These are phyloP conservation scores for Mycena pura DNA, from an alignment of 768 basidiomycete genomes.

Conservation along the genomic window DNA sequence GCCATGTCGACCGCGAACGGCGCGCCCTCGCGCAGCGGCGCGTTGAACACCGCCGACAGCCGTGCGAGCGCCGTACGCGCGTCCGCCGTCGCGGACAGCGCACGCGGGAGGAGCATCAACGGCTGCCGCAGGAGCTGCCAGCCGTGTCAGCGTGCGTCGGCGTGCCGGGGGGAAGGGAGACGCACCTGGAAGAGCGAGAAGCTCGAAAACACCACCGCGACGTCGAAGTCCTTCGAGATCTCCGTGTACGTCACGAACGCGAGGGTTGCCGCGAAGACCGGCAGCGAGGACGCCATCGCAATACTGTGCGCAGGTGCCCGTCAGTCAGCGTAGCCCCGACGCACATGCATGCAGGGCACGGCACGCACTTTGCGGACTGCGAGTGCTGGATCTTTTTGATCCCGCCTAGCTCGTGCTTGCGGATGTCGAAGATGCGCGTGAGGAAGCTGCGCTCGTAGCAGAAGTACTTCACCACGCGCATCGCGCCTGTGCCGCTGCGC, in stretches of 20 bases:
- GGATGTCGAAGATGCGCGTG: slow-evolving; percentile 57
- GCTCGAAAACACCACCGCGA: slow-evolving; percentile 69
- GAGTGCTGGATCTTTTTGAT: slow-evolving; percentile 63
- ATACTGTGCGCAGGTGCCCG: slow-evolving; percentile 41
- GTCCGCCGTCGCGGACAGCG: slow-evolving; percentile 67
- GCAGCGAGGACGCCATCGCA: slow-evolving; percentile 63
- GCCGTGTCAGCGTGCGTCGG: slow-evolving; percentile 49
- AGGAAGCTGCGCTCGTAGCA: slow-evolving; percentile 69
- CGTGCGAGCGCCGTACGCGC: slow-evolving; percentile 67
- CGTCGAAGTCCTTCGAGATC: slow-evolving; percentile 59
- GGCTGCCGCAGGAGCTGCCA: slow-evolving; percentile 74
- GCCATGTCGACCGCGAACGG: slow-evolving; percentile 50
- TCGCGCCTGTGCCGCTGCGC: too few species aligned
- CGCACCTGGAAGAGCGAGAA: slow-evolving; percentile 22
- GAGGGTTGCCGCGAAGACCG: slow-evolving; percentile 69
- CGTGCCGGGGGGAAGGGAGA: neutral
- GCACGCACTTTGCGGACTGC: slow-evolving; percentile 64
- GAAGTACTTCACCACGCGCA: slow-evolving; percentile 61
- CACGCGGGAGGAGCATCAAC: slow-evolving; percentile 69
- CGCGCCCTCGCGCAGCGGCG: slow-evolving; percentile 51
- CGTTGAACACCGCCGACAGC: slow-evolving; percentile 57
- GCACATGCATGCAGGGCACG: neutral
- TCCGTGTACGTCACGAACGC: slow-evolving; percentile 71
- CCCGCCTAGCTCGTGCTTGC: slow-evolving; percentile 60
- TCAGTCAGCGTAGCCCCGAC: too few species aligned